These are phyloP conservation scores for Fraxinus sp. DNA, from an alignment of 305 asterid species.

Conservation along the genomic window DNA sequence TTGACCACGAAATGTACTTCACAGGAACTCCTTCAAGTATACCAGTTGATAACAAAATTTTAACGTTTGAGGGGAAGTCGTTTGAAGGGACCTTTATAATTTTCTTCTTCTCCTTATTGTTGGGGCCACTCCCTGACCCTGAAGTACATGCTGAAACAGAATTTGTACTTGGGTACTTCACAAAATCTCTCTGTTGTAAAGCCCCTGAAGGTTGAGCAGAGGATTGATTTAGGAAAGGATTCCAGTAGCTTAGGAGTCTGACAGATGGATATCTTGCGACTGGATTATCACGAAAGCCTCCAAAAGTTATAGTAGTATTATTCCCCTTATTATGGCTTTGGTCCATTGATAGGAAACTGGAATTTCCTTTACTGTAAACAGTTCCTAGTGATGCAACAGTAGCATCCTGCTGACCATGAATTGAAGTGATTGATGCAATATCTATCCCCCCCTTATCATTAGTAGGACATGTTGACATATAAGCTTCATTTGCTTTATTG, in stretches of 20 bases:
- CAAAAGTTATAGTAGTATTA: conserved; percentile 50
- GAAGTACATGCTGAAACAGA: conserved; percentile 24
- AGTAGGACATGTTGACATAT: conserved; percentile 27
- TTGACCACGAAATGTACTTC: conserved; percentile 75
- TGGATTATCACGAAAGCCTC: conserved; percentile 25
- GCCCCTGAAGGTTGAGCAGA: neutral
- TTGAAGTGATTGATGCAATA: conserved; percentile 8
- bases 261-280: conserved; percentile 36
- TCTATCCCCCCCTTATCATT: conserved; percentile 33
- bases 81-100: conserved; percentile 38
- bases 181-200: neutral
- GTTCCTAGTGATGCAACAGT: conserved; percentile 29
- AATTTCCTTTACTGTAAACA: conserved; percentile 33
- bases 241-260: conserved; percentile 35
- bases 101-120: conserved; percentile 42
- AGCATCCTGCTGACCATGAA: conserved; percentile 34
- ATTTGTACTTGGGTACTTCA: conserved; percentile 25
- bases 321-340: conserved; percentile 36
- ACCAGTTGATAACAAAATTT: conserved; percentile 66
- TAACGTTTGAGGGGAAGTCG: conserved; percentile 73
- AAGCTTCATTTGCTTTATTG: conserved; percentile 32
- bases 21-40: conserved; percentile 79
- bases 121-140: neutral
- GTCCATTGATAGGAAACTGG: conserved; percentile 39
- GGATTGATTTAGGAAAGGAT: conserved; percentile 38